These are phyloP conservation scores for Sequoia sempervirens DNA, from an alignment of 75 land plant genomes.

Conservation along the genomic window DNA sequence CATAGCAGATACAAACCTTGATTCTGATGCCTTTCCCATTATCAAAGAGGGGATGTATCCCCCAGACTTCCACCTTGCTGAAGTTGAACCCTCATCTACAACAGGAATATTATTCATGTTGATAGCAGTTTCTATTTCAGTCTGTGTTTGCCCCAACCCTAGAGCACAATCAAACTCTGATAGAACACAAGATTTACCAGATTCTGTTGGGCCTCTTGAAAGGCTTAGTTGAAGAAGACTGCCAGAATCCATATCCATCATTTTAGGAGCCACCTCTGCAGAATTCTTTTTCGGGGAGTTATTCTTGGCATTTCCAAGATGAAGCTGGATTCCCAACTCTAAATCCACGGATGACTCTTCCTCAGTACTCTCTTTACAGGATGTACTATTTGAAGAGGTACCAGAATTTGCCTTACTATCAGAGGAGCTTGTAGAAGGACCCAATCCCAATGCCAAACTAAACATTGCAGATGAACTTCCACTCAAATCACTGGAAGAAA, in stretches of 20 bases:
- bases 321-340: slow-evolving; percentile 43
- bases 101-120: neutral
- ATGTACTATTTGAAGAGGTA: slow-evolving; percentile 35
- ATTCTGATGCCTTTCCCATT: slow-evolving; percentile 11
- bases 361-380: slow-evolving; percentile 52
- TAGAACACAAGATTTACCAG: slow-evolving; percentile 10
- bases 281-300: slow-evolving; percentile 25
- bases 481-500: slow-evolving; percentile 19
- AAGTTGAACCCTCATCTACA: slow-evolving; percentile 60
- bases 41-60: slow-evolving; percentile 32
- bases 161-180: slow-evolving; percentile 35
- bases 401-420: slow-evolving; percentile 60
- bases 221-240: slow-evolving; percentile 53
- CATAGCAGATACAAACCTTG: neutral
- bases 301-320: slow-evolving; percentile 40
- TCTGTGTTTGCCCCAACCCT: slow-evolving; percentile 6
- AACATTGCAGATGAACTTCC: slow-evolving; percentile 13
- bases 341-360: slow-evolving; percentile 61
- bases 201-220: slow-evolving; percentile 34
- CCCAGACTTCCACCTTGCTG: slow-evolving; percentile 43
- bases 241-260: slow-evolving; percentile 8
- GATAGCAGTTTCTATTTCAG: slow-evolving; percentile 11
- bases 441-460: slow-evolving; percentile 44
- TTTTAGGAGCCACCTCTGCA: slow-evolving; percentile 12
- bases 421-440: slow-evolving; percentile 52